Percentiles rank a stretch among this genome's conserved stretches.
Conservation (phyloP, 2,329 filamentous ascomycete genomes). For the Beauveria varroae region DNA sequence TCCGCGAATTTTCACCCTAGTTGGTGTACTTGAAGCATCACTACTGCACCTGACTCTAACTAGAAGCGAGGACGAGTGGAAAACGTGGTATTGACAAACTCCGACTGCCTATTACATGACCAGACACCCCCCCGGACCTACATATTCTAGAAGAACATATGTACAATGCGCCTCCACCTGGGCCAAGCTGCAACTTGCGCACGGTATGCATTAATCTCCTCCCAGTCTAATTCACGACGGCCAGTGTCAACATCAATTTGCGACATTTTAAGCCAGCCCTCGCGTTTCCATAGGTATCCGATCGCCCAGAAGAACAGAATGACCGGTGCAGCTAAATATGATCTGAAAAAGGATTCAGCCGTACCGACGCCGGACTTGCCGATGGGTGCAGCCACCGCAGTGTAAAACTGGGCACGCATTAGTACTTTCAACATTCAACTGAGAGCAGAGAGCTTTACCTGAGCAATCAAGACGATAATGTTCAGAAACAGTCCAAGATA, state of each 20-base stretch:
- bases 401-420: conserved; percentile 35
- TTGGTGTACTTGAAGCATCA: no score
- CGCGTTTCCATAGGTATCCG: conserved; percentile 60
- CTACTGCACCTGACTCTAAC: no score
- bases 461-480: conserved; percentile 46
- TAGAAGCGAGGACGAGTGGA: no score
- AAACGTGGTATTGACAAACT: neutral
- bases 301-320: conserved; percentile 48
- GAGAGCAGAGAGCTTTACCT: conserved; percentile 27
- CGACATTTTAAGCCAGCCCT: conserved; percentile 47
- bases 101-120: neutral
- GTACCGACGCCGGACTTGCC: conserved; percentile 27
- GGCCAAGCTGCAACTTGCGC: conserved; percentile 43
- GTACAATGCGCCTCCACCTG: conserved; percentile 36
- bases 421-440: neutral
- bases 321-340: conserved; percentile 47
- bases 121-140: neutral
- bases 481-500: conserved; percentile 54
- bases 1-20: no score
- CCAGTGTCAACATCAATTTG: conserved; percentile 64
- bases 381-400: conserved; percentile 33
- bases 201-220: conserved; percentile 49
- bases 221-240: conserved; percentile 59
- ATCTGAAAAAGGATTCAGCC: conserved; percentile 47
- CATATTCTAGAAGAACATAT: conserved; percentile 25